Evolutionary conservation across 805 yeast genomes (phyloP).

Genomic region (Candida coquimbonensis): DNA sequence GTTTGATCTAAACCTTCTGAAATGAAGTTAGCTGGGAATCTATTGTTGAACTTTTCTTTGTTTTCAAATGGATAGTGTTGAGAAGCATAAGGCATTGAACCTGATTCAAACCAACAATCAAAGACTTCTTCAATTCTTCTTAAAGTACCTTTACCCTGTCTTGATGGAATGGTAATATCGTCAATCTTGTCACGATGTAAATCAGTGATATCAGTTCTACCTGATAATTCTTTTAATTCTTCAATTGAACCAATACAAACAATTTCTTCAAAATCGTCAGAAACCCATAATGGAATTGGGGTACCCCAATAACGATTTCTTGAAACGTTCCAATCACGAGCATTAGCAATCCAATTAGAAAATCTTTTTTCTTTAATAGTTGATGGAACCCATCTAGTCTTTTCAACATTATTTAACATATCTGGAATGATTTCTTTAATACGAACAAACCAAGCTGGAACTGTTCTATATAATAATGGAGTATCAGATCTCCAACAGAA

Average conservation of each 20-base stretch:
- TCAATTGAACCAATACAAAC: conserved; percentile 90
- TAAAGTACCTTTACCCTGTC: conserved; percentile 79
- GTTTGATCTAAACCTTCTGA: conserved; percentile 99
- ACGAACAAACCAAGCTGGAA: conserved; percentile 98
- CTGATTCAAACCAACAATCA: conserved; percentile 99
- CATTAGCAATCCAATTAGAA: conserved; percentile 96
- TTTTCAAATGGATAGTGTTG: conserved; percentile 95
- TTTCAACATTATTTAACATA: conserved; percentile 78
- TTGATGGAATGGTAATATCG: conserved; percentile 86
- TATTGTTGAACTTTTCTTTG: conserved; percentile 55
- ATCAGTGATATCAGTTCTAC: conserved; percentile 75
- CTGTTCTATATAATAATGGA: conserved; percentile 91
- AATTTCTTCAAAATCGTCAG: conserved; percentile 87
- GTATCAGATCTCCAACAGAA: conserved; percentile 99
- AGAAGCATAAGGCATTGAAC: conserved; percentile 98
- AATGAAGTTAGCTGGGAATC: conserved; percentile 96
- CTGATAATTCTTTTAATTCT: conserved; percentile 80
- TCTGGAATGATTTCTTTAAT: conserved; percentile 82
- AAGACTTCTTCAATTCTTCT: conserved; percentile 95
- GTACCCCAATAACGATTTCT: conserved; percentile 99
- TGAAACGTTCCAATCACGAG: conserved; percentile 98
- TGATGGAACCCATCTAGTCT: conserved; percentile 92
- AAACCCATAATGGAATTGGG: conserved; percentile 96
- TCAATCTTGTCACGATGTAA: conserved; percentile 93
- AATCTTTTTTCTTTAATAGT: conserved; percentile 91